Percentiles rank a stretch among this genome's conserved stretches.
Evolutionary conservation across 176 grass and related monocot genomes (phyloP).

Genomic region (Guadua angustifolia): DNA sequence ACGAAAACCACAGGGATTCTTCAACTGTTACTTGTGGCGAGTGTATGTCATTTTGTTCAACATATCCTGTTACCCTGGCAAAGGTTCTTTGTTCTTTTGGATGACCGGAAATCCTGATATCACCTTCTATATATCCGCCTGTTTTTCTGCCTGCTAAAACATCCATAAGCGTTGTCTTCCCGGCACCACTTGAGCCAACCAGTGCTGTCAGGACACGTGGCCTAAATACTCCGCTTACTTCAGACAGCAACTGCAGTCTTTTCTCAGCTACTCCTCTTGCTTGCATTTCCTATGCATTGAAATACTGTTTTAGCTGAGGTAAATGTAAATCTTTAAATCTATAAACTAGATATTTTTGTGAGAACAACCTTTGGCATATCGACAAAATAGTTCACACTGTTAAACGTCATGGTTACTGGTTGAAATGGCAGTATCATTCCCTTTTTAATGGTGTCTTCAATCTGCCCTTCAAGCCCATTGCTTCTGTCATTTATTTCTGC

Average conservation of each 20-base stretch:
- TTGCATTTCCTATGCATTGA: conserved; percentile 59
- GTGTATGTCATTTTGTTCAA: conserved; percentile 86
- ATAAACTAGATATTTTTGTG: background rate
- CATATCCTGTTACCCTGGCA: conserved; percentile 83
- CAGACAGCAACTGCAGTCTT: conserved; percentile 62
- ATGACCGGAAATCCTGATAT: conserved; percentile 70
- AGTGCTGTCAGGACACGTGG: conserved; percentile 73
- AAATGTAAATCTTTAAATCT: background rate
- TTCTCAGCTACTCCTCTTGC: conserved; percentile 52
- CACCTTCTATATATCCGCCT: conserved; percentile 70
- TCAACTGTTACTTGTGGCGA: conserved; percentile 82
- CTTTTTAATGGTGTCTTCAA: conserved; percentile 21
- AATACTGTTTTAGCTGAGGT: background rate
- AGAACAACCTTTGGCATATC: conserved; percentile 68
- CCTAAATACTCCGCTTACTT: conserved; percentile 76
- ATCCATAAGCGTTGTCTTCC: conserved; percentile 84
- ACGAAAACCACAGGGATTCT: conserved; percentile 80
- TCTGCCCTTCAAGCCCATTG: conserved; percentile 14
- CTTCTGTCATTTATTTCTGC: conserved; percentile 22
- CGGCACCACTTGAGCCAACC: conserved; percentile 77
- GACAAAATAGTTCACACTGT: conserved; percentile 72
- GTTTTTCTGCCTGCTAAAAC: conserved; percentile 82
- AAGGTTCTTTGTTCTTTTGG: conserved; percentile 73
- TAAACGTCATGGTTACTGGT: conserved; percentile 69
- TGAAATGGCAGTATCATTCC: conserved; percentile 81